A percentile compares a stretch with the other conserved stretches of the same genome.
phyloP scores from a whole-genome alignment of 129 eudicot species.

The Pittosporum tobira region DNA sequence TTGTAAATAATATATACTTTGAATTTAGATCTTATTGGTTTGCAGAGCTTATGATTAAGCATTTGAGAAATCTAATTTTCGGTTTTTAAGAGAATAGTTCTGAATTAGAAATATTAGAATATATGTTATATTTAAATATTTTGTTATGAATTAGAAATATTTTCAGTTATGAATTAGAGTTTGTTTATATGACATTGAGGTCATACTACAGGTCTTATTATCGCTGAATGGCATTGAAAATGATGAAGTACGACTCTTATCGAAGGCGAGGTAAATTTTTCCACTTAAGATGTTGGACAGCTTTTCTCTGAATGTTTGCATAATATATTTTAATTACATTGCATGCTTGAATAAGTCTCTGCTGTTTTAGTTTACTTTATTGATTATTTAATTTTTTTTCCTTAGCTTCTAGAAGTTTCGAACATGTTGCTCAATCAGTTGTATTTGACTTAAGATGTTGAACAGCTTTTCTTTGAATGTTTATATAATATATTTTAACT shows the following conservation, averaged over 20 bases:
- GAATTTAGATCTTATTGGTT: neutral
- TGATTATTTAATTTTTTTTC: neutral
- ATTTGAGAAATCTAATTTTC: neutral
- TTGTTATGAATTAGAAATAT: too few relatives aligned
- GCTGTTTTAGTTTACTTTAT: constrained; percentile 4
- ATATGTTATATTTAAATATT: too few relatives aligned
- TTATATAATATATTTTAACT: neutral
- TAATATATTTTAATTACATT: neutral
- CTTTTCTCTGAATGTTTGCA: neutral
- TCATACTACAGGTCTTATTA: constrained; percentile 46
- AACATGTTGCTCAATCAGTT: neutral
- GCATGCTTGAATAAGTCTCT: constrained; percentile 3
- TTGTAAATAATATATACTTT: too few relatives aligned
- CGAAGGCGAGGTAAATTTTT: constrained; percentile 68
- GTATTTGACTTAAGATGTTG: constrained; percentile 6
- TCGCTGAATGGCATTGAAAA: constrained; percentile 65
- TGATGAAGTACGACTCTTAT: constrained; percentile 45
- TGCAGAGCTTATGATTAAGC: neutral
- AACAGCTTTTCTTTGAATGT: neutral
- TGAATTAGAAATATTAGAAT: too few relatives aligned
- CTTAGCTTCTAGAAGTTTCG: neutral
- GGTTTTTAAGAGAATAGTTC: neutral
- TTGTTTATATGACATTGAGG: neutral
- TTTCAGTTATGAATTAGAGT: neutral
- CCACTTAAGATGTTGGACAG: constrained; percentile 8